Evolutionary conservation across 129 eudicot genomes (phyloP).

Genomic region (Escallonia rubra): DNA sequence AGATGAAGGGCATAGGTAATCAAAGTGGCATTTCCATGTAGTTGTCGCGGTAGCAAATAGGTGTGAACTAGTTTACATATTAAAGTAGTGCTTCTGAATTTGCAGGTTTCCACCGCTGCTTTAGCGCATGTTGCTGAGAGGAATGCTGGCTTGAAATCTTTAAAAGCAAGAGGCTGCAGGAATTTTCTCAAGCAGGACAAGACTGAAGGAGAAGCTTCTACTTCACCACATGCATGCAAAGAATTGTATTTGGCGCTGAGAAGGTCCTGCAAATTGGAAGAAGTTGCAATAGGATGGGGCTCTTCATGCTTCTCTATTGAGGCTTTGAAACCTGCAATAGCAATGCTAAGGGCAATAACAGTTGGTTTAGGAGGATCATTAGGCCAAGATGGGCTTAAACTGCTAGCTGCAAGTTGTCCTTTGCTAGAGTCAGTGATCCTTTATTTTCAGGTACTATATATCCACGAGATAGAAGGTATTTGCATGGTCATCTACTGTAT

Average conservation of each 20-base stretch:
- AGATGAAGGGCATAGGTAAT: too few relatives aligned
- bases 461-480: neutral
- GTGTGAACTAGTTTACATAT: too few relatives aligned
- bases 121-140: slow-evolving; percentile 38
- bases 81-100: neutral
- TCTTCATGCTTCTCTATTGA: slow-evolving; percentile 46
- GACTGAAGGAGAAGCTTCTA: slow-evolving; percentile 5
- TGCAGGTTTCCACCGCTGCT: slow-evolving; percentile 58
- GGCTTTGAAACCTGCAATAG: slow-evolving; percentile 43
- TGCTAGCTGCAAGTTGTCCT: slow-evolving; percentile 58
- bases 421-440: slow-evolving; percentile 59
- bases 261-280: slow-evolving; percentile 60
- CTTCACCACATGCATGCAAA: slow-evolving; percentile 1
- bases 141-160: slow-evolving; percentile 51
- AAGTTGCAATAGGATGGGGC: slow-evolving; percentile 84
- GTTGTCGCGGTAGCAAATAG: too few relatives aligned
- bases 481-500: too few relatives aligned
- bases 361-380: slow-evolving; percentile 84
- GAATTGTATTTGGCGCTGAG: slow-evolving; percentile 39
- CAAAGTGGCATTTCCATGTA: too few relatives aligned
- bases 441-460: slow-evolving; percentile 68
- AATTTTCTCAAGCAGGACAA: slow-evolving; percentile 24
- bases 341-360: slow-evolving; percentile 37
- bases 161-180: slow-evolving; percentile 67
- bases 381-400: slow-evolving; percentile 57